A percentile compares a stretch with the other conserved stretches of the same genome.
Conservation (phyloP, 768 basidiomycete genomes). For the Leccinum disarticulatum region DNA sequence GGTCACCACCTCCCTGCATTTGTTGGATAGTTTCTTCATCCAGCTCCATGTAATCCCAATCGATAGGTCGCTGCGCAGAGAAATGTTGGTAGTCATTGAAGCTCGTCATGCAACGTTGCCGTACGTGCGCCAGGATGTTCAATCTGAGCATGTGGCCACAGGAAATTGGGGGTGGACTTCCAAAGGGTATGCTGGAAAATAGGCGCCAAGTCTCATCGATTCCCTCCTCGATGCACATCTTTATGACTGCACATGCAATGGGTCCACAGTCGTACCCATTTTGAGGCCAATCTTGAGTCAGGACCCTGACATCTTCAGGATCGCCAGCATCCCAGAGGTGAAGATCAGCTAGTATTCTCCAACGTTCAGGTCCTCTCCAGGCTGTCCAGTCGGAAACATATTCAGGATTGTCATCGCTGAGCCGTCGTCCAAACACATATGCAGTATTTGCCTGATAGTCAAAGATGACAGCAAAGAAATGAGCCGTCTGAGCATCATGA, state of each 20-base stretch:
- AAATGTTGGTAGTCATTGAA: conserved; percentile 3
- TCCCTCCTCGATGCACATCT: background rate
- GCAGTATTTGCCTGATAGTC: background rate
- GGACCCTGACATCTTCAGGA: background rate
- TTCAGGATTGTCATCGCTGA: background rate
- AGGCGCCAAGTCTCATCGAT: background rate
- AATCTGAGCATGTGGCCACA: conserved; percentile 1
- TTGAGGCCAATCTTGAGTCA: background rate
- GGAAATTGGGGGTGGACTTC: background rate
- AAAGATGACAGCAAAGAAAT: conserved; percentile 1
- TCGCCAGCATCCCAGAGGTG: background rate
- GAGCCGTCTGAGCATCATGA: background rate
- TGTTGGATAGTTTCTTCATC: too few species aligned
- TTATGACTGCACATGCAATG: background rate
- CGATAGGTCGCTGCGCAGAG: background rate
- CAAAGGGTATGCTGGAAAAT: background rate
- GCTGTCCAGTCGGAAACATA: background rate
- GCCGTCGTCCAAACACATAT: background rate
- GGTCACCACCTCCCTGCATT: too few species aligned
- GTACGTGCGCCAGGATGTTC: background rate
- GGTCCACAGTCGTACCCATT: conserved; percentile 13
- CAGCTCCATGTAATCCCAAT: background rate
- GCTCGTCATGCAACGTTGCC: background rate
- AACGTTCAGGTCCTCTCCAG: conserved; percentile 3
- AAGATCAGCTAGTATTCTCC: background rate